Base-by-base conservation (phyloP, 176 grass and related monocot species). In the Oryza glumipatula region DNA sequence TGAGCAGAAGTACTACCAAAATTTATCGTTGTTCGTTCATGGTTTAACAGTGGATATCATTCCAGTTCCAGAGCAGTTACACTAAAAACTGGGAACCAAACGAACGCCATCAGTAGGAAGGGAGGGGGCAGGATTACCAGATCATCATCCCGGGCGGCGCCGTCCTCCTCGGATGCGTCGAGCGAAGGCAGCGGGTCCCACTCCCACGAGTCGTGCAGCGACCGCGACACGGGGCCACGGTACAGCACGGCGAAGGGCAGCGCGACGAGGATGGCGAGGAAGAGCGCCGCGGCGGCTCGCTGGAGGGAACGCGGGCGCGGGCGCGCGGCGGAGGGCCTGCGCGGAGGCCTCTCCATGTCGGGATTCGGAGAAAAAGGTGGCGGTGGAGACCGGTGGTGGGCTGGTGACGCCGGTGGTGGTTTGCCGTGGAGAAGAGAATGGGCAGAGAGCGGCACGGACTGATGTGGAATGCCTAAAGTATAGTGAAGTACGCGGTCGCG, bases 241-340 rank as follows among this genome's bases (percentile, higher is more conserved):
- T 89, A 79, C 52, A 92, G 9, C 47, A 92, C 80, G 68, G 79
- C 83, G 10, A 85, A 76, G 78, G 83, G 70, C 72, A 92, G 43
- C 6, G 44, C 65, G 43, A 89, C 79, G 65, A 82, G 64, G 83
- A 76, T 63, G 75, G 76, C 64, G 64, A 92, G 52, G 51, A 92
- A 60, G 74, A 89, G 14, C 33, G 44, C 67, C 17, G 52, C 80
- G 14, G 12, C 38, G 4, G 44, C 35, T 68, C 79, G 45, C 38
- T 21, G 70, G 74, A 80, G 52, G 11, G 72, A 35, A 19, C 65
- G 33, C 13, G 14, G 12, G 47, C 41, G 45, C 45, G 14, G 12
- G 47, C 41, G 35, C 45, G 35, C 38, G 10, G 36, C 15, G 11
- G 51, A 71, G 8, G 82, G 3, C 63, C 14, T 58, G 76, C 76